Percentiles rank a stretch among this genome's conserved stretches.
Conservation (phyloP, 352 stramenopile genomes). For the Phytophthora idaei region DNA sequence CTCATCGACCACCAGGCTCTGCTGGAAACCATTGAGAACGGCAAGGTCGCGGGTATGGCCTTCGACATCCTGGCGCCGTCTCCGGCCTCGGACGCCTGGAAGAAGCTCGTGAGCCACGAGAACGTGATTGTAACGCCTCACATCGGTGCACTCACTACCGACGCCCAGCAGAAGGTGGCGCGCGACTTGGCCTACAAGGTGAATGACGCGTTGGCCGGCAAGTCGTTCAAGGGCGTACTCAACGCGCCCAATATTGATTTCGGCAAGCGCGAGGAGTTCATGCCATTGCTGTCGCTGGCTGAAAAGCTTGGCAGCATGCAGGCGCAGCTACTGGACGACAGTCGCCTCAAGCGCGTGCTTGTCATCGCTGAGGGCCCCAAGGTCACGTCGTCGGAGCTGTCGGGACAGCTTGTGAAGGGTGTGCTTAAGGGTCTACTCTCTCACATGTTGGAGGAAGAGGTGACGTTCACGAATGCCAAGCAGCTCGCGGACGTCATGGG, state of each 20-base stretch:
- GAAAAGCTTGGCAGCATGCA: conserved; percentile 93
- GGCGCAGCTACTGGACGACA: conserved; percentile 82
- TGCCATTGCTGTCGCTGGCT: conserved; percentile 88
- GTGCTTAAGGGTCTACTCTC: conserved; percentile 92
- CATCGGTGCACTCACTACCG: conserved; percentile 94
- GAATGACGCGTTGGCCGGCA: conserved; percentile 90
- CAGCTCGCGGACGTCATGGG: conserved; percentile 89
- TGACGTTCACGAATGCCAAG: conserved; percentile 91
- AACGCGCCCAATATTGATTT: conserved; percentile 96
- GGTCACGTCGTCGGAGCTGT: conserved; percentile 82
- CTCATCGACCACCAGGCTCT: conserved; percentile 94
- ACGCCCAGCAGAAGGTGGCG: conserved; percentile 94
- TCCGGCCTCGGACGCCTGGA: conserved; percentile 57
- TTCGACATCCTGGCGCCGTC: conserved; percentile 77
- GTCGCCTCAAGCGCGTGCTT: conserved; percentile 67
- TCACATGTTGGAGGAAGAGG: conserved; percentile 91
- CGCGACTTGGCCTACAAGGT: conserved; percentile 92
- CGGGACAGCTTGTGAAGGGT: conserved; percentile 84
- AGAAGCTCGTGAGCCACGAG: conserved; percentile 82
- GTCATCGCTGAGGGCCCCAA: conserved; percentile 81
- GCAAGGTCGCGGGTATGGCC: conserved; percentile 77
- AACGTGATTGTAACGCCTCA: conserved; percentile 95
- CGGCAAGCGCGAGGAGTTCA: conserved; percentile 70
- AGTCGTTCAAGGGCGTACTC: conserved; percentile 93
- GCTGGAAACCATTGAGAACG: conserved; percentile 82